Evolutionary conservation across 768 basidiomycete species (phyloP).

Genomic region (Boletus tylopilopsis): DNA sequence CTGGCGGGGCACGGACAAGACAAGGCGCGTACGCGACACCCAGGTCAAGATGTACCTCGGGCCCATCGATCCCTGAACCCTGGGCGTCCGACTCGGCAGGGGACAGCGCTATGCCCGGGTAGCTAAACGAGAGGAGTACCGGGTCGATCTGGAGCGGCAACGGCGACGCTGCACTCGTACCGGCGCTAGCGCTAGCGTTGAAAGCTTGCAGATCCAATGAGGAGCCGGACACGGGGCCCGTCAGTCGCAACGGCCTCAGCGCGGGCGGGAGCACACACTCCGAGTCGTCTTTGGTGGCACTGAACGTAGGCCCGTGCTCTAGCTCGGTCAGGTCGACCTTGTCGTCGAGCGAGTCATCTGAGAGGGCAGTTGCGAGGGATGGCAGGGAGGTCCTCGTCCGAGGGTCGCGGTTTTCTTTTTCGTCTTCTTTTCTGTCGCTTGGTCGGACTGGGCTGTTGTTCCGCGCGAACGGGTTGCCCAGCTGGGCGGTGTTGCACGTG

Average conservation of each 20-base stretch:
- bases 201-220: no score
- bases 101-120: slow-evolving; percentile 3
- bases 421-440: background rate
- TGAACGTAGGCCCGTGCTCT: background rate
- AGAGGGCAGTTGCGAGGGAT: slow-evolving; percentile 16
- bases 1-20: no score
- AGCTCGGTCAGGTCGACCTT: slow-evolving; percentile 7
- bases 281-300: background rate
- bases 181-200: background rate
- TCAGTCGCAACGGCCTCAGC: slow-evolving; percentile 20
- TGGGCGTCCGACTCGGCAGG: background rate
- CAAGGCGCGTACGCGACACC: no score
- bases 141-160: slow-evolving; percentile 28
- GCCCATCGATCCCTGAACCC: no score
- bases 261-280: slow-evolving; percentile 19
- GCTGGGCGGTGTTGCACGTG: background rate
- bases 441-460: background rate
- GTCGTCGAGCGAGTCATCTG: slow-evolving; percentile 15
- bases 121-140: slow-evolving; percentile 16
- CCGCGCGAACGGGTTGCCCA: background rate
- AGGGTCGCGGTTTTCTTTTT: background rate
- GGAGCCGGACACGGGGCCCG: slow-evolving; percentile 1
- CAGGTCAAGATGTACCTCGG: no score
- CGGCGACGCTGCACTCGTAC: background rate
- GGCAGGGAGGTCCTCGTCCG: slow-evolving; percentile 8